Percentiles rank a stretch among this genome's conserved stretches.
phyloP scores from a whole-genome alignment of 1,139 yeast species.

The Suhomyces bribrorum region DNA sequence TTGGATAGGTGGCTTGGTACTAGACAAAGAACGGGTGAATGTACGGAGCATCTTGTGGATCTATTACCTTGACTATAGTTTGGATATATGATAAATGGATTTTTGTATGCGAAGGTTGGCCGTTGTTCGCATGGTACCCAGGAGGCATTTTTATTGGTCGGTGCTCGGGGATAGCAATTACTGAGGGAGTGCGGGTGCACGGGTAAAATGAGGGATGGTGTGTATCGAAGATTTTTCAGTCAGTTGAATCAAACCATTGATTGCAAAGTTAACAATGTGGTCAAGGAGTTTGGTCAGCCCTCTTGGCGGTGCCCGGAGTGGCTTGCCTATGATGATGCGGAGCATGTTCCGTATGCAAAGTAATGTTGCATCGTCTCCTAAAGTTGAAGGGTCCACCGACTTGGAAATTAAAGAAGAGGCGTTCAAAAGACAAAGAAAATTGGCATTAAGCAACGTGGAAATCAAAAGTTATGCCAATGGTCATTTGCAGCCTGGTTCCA shows the following conservation, averaged over 20 bases:
- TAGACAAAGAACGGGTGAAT: slow-evolving; percentile 70
- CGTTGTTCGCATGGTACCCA: slow-evolving; percentile 12
- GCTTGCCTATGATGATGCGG: slow-evolving; percentile 4
- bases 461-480: slow-evolving; percentile 76
- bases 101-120: slow-evolving; percentile 10
- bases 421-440: slow-evolving; percentile 69
- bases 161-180: slow-evolving; percentile 4
- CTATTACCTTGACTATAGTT: slow-evolving; percentile 6
- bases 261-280: slow-evolving; percentile 5
- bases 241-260: background rate
- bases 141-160: slow-evolving; percentile 10
- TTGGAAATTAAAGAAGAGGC: slow-evolving; percentile 78
- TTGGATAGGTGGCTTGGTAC: slow-evolving; percentile 88
- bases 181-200: slow-evolving; percentile 1
- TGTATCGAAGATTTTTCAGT: slow-evolving; percentile 9
- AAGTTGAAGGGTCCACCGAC: slow-evolving; percentile 47
- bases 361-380: background rate
- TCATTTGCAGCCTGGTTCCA: slow-evolving; percentile 76
- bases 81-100: slow-evolving; percentile 3
- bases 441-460: slow-evolving; percentile 67
- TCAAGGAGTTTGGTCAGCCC: slow-evolving; percentile 11
- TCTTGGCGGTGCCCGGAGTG: slow-evolving; percentile 7
- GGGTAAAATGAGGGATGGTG: slow-evolving; percentile 7
- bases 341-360: slow-evolving; percentile 8
- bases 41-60: slow-evolving; percentile 49